Percentiles rank a stretch among this genome's conserved stretches.
Conservation (phyloP, 768 basidiomycete species). For the Podaxis carcinomalis region DNA sequence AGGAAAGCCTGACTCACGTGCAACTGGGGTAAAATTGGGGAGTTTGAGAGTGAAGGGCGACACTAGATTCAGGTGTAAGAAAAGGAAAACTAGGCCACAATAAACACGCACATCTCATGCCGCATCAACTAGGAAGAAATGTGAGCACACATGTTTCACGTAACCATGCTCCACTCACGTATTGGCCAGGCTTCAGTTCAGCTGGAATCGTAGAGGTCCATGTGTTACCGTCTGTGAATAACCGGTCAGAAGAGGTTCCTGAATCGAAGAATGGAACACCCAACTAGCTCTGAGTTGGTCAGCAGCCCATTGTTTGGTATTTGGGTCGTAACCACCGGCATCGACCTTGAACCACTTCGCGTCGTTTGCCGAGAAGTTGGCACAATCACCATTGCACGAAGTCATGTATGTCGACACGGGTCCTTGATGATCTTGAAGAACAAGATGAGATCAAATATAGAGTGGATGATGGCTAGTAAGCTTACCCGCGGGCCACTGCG, state of each 20-base stretch:
- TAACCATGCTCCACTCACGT: slow-evolving; percentile 31
- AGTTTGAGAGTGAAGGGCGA: slow-evolving; percentile 39
- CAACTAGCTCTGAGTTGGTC: slow-evolving; percentile 36
- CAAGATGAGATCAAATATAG: slow-evolving; percentile 6
- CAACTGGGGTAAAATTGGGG: slow-evolving; percentile 48
- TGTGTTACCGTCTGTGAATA: slow-evolving; percentile 27
- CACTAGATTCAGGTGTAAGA: slow-evolving; percentile 21
- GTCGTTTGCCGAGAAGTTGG: slow-evolving; percentile 29
- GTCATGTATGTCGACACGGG: slow-evolving; percentile 51
- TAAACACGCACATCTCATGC: slow-evolving; percentile 39
- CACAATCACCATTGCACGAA: slow-evolving; percentile 42
- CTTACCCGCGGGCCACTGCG: slow-evolving; percentile 35
- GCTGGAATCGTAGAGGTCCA: slow-evolving; percentile 43
- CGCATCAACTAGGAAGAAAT: slow-evolving; percentile 33
- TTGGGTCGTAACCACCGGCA: slow-evolving; percentile 36
- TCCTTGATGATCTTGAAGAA: slow-evolving; percentile 38
- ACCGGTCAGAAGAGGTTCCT: slow-evolving; percentile 8
- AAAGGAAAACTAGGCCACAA: not conserved
- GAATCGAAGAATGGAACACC: slow-evolving; percentile 15
- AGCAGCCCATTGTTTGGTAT: slow-evolving; percentile 36
- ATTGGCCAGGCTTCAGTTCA: slow-evolving; percentile 40
- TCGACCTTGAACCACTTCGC: slow-evolving; percentile 49
- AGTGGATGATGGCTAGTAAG: slow-evolving; percentile 8
- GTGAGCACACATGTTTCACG: slow-evolving; percentile 2
- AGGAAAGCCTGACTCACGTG: slow-evolving; percentile 31